These are phyloP conservation scores for Cordyceps farinosa DNA, from an alignment of 2,329 filamentous ascomycete species.

Conservation along the genomic window DNA sequence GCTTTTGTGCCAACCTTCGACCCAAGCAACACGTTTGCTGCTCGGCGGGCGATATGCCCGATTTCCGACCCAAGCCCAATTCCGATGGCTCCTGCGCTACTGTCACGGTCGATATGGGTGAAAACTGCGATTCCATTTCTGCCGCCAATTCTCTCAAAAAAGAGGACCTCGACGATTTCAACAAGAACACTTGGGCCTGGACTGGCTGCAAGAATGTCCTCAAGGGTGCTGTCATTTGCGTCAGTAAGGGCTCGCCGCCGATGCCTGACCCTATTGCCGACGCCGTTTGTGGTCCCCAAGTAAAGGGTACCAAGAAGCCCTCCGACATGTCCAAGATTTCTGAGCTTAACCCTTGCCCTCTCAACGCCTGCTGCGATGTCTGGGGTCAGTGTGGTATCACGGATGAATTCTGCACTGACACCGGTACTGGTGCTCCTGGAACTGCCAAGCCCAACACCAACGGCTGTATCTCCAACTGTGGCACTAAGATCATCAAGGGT, in stretches of 20 bases:
- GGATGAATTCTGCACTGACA: conserved; percentile 33
- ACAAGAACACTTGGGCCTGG: conserved; percentile 29
- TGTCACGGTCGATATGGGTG: conserved; percentile 31
- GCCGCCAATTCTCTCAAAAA: conserved; percentile 20
- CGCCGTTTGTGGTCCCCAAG: conserved; percentile 24
- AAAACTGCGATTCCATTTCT: conserved; percentile 33
- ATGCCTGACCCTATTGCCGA: conserved; percentile 21
- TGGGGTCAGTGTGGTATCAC: conserved; percentile 41
- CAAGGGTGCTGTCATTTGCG: conserved; percentile 20
- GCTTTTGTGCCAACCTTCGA: conserved; percentile 27
- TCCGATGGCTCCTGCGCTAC: conserved; percentile 34
- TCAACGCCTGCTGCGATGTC: conserved; percentile 31
- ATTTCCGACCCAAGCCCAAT: conserved; percentile 31
- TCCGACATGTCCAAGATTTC: conserved; percentile 18
- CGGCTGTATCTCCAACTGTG: conserved; percentile 17
- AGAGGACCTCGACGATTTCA: conserved; percentile 23
- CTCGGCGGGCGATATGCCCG: conserved; percentile 32
- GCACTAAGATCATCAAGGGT: conserved; percentile 6
- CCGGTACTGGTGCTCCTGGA: conserved; percentile 13
- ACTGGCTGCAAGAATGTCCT: conserved; percentile 21
- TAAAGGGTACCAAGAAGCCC: conserved; percentile 23
- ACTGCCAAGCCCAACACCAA: conserved; percentile 11
- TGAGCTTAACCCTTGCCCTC: conserved; percentile 28
- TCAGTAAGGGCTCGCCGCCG: conserved; percentile 23
- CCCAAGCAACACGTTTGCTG: conserved; percentile 32